Base-by-base conservation (phyloP, 331 rosid species). In the Quercus tomentella region DNA sequence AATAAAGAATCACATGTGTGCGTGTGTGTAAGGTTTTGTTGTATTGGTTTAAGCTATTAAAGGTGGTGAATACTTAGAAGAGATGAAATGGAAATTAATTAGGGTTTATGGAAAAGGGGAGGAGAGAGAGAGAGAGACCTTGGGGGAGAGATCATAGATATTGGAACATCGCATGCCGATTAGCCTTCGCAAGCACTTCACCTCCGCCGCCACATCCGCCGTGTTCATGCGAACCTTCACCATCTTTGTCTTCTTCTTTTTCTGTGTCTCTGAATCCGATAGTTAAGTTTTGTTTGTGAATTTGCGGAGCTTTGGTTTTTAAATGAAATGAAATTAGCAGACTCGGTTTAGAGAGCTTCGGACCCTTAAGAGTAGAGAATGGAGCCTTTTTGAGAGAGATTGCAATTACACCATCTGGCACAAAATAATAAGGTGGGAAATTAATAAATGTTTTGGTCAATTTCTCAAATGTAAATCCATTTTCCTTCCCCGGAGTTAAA, bases 161-260 rank as follows among this genome's bases (percentile, higher is more conserved):
- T 96, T 96, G 81, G 99, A 86, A 81, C 99, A 96, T 49, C 98
- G 99, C 99, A 93, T 96, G 79, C 99, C 99, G 77, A 96, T 96
- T 21, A 96, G 83, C 28, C 86, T 80, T 1, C 97, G 89, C 62
- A 96, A 80, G 85, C 98, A 96, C 79, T 93, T 91, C 35, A 96
- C 97, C 91, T 93, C 99, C 6, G 98, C 98, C 66, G 99, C 99
- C 77, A 96, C 99, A 78, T 96, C 98, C 83, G 98, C 99, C 43
- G 99, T 96, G 97, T 93, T 93, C 99, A 96, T 93, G 28, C 99
- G 97, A 51, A 93, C 94, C 92, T 96, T 96, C 97, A 96, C 99
- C 99, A 96, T 95, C 63, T 61, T 57, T 75, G 55, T 72, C 58
- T 4, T 41, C 28, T 66, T 23, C 30, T 3, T 6, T 67, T 21